phyloP scores from a whole-genome alignment of 2,329 filamentous ascomycete species.

The Fusarium sororula region DNA sequence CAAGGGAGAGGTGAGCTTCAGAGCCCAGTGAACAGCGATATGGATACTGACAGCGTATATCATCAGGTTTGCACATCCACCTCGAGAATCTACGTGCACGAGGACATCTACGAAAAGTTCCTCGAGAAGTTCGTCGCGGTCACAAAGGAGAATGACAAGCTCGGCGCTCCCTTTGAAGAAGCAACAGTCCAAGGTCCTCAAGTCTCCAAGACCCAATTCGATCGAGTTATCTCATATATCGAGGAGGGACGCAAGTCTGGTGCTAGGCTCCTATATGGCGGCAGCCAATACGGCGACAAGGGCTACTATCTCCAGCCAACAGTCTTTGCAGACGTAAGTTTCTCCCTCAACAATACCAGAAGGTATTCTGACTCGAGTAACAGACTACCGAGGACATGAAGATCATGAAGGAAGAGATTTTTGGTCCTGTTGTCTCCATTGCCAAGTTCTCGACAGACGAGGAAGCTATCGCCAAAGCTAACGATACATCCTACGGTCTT shows the following conservation, averaged over 20 bases:
- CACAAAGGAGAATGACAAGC: conserved; percentile 59
- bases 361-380: conserved; percentile 25
- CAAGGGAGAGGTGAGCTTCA: conserved; percentile 59
- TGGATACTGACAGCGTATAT: not conserved
- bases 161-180: conserved; percentile 70
- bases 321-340: conserved; percentile 41
- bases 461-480: conserved; percentile 42
- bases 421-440: conserved; percentile 43
- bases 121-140: conserved; percentile 61
- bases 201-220: conserved; percentile 70
- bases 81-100: conserved; percentile 68
- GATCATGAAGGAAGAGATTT: conserved; percentile 46
- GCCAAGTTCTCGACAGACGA: conserved; percentile 38
- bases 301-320: conserved; percentile 44
- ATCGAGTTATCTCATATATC: conserved; percentile 71
- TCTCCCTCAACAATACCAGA: not conserved
- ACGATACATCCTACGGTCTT: conserved; percentile 62
- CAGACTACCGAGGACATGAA: conserved; percentile 40
- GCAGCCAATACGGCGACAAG: conserved; percentile 34
- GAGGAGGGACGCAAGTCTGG: conserved; percentile 70
- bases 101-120: conserved; percentile 66
- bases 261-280: conserved; percentile 60
- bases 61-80: conserved; percentile 65
- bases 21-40: accelerated
- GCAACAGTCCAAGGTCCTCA: conserved; percentile 73